Evolutionary conservation across 805 yeast species (phyloP).

Genomic region (Priceomyces medius): DNA sequence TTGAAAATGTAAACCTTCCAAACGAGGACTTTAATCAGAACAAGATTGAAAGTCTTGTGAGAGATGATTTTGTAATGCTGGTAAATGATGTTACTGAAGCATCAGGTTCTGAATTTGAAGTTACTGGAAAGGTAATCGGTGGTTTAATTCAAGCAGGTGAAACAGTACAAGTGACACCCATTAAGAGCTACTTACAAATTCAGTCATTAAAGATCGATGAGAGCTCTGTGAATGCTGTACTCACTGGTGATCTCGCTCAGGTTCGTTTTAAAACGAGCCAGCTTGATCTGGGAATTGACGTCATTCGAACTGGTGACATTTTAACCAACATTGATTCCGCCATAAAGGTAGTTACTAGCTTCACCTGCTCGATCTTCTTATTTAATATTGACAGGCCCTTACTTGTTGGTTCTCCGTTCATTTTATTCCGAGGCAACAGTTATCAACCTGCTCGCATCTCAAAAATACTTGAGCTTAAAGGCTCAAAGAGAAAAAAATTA

Average conservation of each 20-base stretch:
- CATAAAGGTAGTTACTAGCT: constrained; percentile 25
- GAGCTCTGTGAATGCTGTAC: constrained; percentile 47
- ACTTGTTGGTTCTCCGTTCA: constrained; percentile 74
- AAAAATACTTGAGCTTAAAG: constrained; percentile 36
- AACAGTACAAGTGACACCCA: constrained; percentile 56
- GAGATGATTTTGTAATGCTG: constrained; percentile 53
- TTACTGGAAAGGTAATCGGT: constrained; percentile 64
- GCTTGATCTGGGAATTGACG: constrained; percentile 52
- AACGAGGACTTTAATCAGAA: constrained; percentile 13
- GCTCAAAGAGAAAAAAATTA: constrained; percentile 41
- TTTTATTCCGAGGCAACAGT: constrained; percentile 73
- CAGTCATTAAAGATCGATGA: constrained; percentile 36
- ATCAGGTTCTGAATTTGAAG: constrained; percentile 47
- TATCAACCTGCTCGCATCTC: constrained; percentile 67
- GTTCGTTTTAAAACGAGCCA: constrained; percentile 45
- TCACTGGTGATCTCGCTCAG: constrained; percentile 63
- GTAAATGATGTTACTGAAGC: constrained; percentile 59
- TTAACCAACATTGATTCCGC: constrained; percentile 25
- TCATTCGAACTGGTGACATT: constrained; percentile 62
- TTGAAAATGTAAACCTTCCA: constrained; percentile 33
- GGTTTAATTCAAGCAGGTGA: constrained; percentile 76
- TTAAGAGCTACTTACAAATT: constrained; percentile 42
- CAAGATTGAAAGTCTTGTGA: constrained; percentile 17
- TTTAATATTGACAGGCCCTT: constrained; percentile 62
- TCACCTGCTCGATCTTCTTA: constrained; percentile 29